Evolutionary conservation across 768 basidiomycete species (phyloP).

Genomic region (Rhodotorula kratochvilovae): DNA sequence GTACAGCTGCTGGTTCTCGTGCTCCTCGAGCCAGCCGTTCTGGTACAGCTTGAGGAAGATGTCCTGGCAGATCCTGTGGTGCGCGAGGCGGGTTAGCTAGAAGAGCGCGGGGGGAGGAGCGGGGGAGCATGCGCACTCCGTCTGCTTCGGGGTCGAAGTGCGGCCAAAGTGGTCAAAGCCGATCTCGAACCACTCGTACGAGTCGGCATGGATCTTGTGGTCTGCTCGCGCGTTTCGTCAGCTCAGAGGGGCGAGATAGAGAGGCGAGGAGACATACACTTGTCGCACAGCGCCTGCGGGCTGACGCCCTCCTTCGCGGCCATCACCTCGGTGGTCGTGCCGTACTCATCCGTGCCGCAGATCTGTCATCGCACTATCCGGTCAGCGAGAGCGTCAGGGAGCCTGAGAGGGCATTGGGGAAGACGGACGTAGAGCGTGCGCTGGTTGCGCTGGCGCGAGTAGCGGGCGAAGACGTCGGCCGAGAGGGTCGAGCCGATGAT

Average conservation of each 20-base stretch:
- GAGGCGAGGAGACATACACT: constrained; percentile 22
- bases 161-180: constrained; percentile 95
- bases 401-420: constrained; percentile 6
- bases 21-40: constrained; percentile 69
- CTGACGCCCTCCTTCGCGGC: constrained; percentile 81
- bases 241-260: constrained; percentile 22
- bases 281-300: constrained; percentile 52
- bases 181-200: constrained; percentile 97
- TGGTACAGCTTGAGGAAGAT: constrained; percentile 79
- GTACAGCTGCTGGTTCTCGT: constrained; percentile 87
- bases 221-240: constrained; percentile 54
- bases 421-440: constrained; percentile 66
- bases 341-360: constrained; percentile 98
- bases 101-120: neutral
- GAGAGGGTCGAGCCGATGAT: constrained; percentile 94
- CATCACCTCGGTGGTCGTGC: constrained; percentile 98
- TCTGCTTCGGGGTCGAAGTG: constrained; percentile 83
- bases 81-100: constrained; percentile 50
- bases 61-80: constrained; percentile 65
- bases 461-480: constrained; percentile 94
- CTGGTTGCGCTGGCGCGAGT: constrained; percentile 69
- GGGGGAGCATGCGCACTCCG: constrained; percentile 50
- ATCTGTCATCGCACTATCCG: constrained; percentile 48
- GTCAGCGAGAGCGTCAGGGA: neutral
- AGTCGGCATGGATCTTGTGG: constrained; percentile 76